These are phyloP conservation scores for Termitomyces sp. DNA, from an alignment of 768 basidiomycete genomes.

Conservation along the genomic window DNA sequence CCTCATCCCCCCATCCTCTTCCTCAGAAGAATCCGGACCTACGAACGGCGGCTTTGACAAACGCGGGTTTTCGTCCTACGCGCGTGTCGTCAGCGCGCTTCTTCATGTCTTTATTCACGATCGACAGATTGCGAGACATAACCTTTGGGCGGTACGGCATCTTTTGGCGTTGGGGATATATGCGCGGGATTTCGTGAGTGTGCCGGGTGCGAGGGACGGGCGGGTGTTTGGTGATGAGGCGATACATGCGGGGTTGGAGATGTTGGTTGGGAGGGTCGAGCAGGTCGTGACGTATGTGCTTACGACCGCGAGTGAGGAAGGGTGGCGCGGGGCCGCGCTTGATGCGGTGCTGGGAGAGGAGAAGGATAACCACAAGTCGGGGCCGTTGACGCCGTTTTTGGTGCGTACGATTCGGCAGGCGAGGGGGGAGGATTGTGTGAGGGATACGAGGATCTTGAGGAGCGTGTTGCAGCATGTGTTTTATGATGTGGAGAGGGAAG, in stretches of 20 bases:
- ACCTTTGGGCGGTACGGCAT: slow-evolving; percentile 69
- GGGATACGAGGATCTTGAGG: slow-evolving; percentile 58
- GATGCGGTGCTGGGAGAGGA: slow-evolving; percentile 23
- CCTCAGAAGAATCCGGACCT: slow-evolving; percentile 9
- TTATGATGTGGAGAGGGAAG: slow-evolving; percentile 52
- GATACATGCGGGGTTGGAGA: slow-evolving; percentile 29
- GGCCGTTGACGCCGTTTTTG: slow-evolving; percentile 24
- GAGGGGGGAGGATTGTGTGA: slow-evolving; percentile 37
- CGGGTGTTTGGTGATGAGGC: slow-evolving; percentile 41
- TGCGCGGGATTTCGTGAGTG: slow-evolving; percentile 55
- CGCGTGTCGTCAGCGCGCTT: slow-evolving; percentile 55
- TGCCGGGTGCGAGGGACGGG: slow-evolving; percentile 47
- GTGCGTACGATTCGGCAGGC: slow-evolving; percentile 26
- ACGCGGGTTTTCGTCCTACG: slow-evolving; percentile 58
- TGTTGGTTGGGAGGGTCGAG: slow-evolving; percentile 43
- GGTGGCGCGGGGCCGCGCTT: slow-evolving; percentile 46
- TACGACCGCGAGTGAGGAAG: slow-evolving; percentile 34
- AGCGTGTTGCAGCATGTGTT: slow-evolving; percentile 57
- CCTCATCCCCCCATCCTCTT: slow-evolving; percentile 44
- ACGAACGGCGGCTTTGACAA: slow-evolving; percentile 31
- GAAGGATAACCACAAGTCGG: slow-evolving; percentile 8
- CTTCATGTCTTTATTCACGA: slow-evolving; percentile 53
- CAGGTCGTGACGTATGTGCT: slow-evolving; percentile 64
- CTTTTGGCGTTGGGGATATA: slow-evolving; percentile 60
- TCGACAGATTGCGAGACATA: slow-evolving; percentile 52